Percentiles rank a stretch among this genome's conserved stretches.
Conservation (phyloP, 441 rosid species). For the Lepidium campestre region DNA sequence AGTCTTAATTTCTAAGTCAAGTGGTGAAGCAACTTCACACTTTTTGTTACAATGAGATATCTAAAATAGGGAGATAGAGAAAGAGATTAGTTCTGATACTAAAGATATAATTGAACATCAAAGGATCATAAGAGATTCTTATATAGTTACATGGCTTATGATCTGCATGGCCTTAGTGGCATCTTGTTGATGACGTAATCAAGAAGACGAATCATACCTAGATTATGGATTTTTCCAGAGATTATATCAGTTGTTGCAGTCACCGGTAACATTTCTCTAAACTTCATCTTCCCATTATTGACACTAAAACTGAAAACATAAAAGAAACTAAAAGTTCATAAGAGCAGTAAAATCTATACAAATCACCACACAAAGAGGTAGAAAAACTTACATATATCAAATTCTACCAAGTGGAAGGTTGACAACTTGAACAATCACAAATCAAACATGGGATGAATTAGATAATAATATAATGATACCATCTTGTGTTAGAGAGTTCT, state of each 20-base stretch:
- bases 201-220: constrained; percentile 60
- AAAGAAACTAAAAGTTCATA: neutral
- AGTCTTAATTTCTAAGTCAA: constrained; percentile 48
- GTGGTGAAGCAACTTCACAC: constrained; percentile 74
- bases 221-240: constrained; percentile 64
- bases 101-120: too few relatives aligned
- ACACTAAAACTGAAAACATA: constrained; percentile 50
- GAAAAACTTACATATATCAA: constrained; percentile 52
- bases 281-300: constrained; percentile 62
- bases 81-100: neutral
- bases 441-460: constrained; percentile 45
- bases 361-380: neutral
- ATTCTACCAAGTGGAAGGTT: constrained; percentile 82
- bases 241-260: constrained; percentile 50
- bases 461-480: constrained; percentile 51
- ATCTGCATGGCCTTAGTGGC: constrained; percentile 63
- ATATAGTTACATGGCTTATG: constrained; percentile 53
- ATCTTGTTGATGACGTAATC: constrained; percentile 74
- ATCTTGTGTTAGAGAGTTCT: constrained; percentile 43
- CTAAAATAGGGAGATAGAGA: constrained; percentile 23
- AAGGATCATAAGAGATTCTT: too few relatives aligned
- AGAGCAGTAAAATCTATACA: neutral
- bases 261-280: constrained; percentile 62
- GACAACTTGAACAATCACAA: constrained; percentile 68
- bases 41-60: constrained; percentile 63